Percentiles rank a stretch among this genome's conserved stretches.
Evolutionary conservation across 2,329 filamentous ascomycete genomes (phyloP).

Genomic region (Penicillium sp.): DNA sequence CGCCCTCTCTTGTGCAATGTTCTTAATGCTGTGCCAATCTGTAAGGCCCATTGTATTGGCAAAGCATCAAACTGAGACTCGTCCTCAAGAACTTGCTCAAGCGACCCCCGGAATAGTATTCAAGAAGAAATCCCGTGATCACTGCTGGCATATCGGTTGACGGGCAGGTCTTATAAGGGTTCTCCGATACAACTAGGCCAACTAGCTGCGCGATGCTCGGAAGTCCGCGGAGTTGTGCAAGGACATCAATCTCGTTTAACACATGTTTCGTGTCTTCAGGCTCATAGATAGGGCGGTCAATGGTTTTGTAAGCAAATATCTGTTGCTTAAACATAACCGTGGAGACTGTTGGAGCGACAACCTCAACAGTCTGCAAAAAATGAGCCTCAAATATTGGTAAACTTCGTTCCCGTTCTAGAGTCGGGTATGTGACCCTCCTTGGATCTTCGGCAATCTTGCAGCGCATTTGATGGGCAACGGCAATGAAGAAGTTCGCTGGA

Average conservation of each 20-base stretch:
- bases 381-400: conserved; percentile 1
- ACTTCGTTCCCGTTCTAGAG: neutral
- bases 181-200: conserved; percentile 13
- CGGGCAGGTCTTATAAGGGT: conserved; percentile 5
- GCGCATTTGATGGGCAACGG: neutral
- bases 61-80: neutral
- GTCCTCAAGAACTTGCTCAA: conserved; percentile 9
- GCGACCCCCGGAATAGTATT: conserved; percentile 19
- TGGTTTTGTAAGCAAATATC: conserved; percentile 11
- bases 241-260: conserved; percentile 16
- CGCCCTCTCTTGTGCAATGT: conserved; percentile 7
- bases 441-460: conserved; percentile 1
- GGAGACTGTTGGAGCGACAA: conserved; percentile 3
- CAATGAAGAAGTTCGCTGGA: conserved; percentile 2
- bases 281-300: conserved; percentile 18
- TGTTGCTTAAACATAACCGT: neutral
- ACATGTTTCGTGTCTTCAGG: conserved; percentile 15
- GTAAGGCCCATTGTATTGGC: conserved; percentile 10
- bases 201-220: conserved; percentile 19
- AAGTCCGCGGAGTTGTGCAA: conserved; percentile 11
- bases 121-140: conserved; percentile 18
- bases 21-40: conserved; percentile 11
- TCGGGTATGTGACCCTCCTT: conserved; percentile 1
- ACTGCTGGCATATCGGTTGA: conserved; percentile 6
- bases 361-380: neutral